Evolutionary conservation across 805 yeast species (phyloP).

Genomic region (Cyberlindnera galapagoensis): DNA sequence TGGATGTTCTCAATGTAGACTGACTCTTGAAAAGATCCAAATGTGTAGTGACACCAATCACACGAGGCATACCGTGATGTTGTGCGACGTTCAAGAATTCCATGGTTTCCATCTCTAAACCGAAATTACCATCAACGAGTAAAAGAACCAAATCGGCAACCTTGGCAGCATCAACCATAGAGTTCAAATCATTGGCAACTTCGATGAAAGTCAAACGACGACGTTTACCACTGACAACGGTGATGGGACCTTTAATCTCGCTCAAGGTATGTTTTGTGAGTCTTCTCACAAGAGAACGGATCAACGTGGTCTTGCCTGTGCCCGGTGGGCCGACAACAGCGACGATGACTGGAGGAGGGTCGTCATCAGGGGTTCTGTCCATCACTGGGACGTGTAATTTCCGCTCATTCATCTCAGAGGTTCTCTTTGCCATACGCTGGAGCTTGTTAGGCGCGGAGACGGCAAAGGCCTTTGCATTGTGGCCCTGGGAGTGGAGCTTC

Average conservation of each 20-base stretch:
- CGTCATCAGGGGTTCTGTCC: slow-evolving; percentile 94
- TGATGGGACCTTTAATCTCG: slow-evolving; percentile 92
- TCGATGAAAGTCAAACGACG: slow-evolving; percentile 90
- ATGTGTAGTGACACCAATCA: slow-evolving; percentile 92
- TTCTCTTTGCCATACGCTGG: slow-evolving; percentile 75
- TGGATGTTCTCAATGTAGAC: slow-evolving; percentile 82
- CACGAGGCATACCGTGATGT: slow-evolving; percentile 98
- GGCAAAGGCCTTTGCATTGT: slow-evolving; percentile 78
- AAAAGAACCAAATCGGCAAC: slow-evolving; percentile 87
- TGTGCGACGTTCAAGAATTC: slow-evolving; percentile 94
- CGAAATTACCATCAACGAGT: slow-evolving; percentile 94
- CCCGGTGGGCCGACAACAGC: slow-evolving; percentile 99
- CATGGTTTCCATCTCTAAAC: slow-evolving; percentile 99
- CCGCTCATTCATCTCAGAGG: slow-evolving; percentile 75
- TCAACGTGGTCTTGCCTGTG: slow-evolving; percentile 92
- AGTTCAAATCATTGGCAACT: slow-evolving; percentile 84
- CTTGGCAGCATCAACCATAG: slow-evolving; percentile 95
- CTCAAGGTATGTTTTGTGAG: slow-evolving; percentile 78
- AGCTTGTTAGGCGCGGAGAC: slow-evolving; percentile 81
- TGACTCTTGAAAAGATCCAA: slow-evolving; percentile 88
- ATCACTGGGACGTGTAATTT: slow-evolving; percentile 96
- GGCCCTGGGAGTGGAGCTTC: slow-evolving; percentile 83
- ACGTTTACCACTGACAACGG: slow-evolving; percentile 92
- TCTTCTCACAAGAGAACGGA: slow-evolving; percentile 81
- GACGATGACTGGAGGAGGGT: slow-evolving; percentile 93